A percentile compares a stretch with the other conserved stretches of the same genome.
These are phyloP conservation scores for Euphorbia corollata DNA, from an alignment of 441 rosid species.

Conservation along the genomic window DNA sequence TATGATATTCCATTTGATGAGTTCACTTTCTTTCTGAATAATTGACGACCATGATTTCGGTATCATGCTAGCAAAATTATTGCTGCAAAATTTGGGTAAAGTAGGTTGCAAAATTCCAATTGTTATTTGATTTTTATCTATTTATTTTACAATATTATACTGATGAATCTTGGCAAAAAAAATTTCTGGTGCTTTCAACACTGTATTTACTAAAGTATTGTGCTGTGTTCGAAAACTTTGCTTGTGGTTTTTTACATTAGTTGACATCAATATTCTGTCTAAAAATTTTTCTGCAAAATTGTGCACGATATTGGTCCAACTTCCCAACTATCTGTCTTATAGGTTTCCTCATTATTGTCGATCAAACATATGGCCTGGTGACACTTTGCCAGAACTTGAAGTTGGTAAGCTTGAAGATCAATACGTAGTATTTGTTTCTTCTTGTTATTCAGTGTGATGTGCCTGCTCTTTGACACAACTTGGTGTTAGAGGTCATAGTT, in stretches of 20 bases:
- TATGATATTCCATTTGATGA: background rate
- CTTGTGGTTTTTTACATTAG: background rate
- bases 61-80: slow-evolving; percentile 9
- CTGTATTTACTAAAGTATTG: background rate
- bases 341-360: slow-evolving; percentile 92
- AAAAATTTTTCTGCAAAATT: background rate
- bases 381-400: slow-evolving; percentile 76
- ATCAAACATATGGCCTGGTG: slow-evolving; percentile 80
- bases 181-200: background rate
- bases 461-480: background rate
- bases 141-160: slow-evolving; percentile 4
- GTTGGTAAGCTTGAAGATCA: slow-evolving; percentile 39
- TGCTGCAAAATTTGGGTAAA: background rate
- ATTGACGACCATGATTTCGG: slow-evolving; percentile 5
- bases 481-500: background rate
- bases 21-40: slow-evolving; percentile 12
- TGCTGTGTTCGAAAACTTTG: background rate
- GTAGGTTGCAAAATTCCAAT: slow-evolving; percentile 4
- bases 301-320: background rate
- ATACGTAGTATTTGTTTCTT: background rate
- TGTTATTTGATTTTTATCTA: background rate
- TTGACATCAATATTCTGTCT: no score
- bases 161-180: background rate
- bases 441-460: background rate
- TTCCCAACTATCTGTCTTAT: slow-evolving; percentile 24